Evolutionary conservation across 768 basidiomycete genomes (phyloP).

Genomic region (Serpula lacrymans): DNA sequence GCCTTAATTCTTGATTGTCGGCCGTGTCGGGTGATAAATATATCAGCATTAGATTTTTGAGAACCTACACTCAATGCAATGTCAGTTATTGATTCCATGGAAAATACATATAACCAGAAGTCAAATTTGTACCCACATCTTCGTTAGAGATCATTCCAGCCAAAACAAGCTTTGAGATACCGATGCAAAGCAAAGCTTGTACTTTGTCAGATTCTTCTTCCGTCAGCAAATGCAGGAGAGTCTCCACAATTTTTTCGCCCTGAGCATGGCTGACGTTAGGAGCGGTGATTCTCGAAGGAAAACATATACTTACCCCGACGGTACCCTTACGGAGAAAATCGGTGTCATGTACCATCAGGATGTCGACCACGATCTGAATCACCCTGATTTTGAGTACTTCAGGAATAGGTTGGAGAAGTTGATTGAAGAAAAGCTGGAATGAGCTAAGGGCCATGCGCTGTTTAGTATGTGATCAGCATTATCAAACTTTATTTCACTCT

Average conservation of each 20-base stretch:
- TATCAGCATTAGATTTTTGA: constrained; percentile 47
- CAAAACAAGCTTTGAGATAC: constrained; percentile 83
- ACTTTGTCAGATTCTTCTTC: constrained; percentile 58
- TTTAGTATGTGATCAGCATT: not conserved
- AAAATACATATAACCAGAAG: too few relatives aligned
- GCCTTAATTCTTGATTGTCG: constrained; percentile 79
- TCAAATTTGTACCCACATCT: too few relatives aligned
- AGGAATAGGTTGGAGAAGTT: constrained; percentile 62
- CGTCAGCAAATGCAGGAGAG: constrained; percentile 52
- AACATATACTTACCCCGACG: constrained; percentile 25
- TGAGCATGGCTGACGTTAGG: constrained; percentile 13
- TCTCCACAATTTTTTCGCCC: constrained; percentile 63
- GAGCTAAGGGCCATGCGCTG: constrained; percentile 41
- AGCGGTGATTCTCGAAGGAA: constrained; percentile 1
- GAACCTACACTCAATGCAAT: constrained; percentile 36
- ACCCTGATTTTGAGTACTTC: constrained; percentile 64
- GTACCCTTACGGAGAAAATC: constrained; percentile 51
- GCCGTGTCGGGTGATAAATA: constrained; percentile 81
- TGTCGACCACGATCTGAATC: constrained; percentile 82
- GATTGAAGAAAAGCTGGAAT: constrained; percentile 79
- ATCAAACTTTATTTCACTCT: not conserved
- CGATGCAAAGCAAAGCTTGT: constrained; percentile 70
- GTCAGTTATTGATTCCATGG: too few relatives aligned
- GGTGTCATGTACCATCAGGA: constrained; percentile 79
- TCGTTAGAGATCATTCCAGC: constrained; percentile 73